Evolutionary conservation across 148 eudicot species (phyloP), one percentile per base, ranked within the genome.

Genomic region (Cornus florida): DNA sequence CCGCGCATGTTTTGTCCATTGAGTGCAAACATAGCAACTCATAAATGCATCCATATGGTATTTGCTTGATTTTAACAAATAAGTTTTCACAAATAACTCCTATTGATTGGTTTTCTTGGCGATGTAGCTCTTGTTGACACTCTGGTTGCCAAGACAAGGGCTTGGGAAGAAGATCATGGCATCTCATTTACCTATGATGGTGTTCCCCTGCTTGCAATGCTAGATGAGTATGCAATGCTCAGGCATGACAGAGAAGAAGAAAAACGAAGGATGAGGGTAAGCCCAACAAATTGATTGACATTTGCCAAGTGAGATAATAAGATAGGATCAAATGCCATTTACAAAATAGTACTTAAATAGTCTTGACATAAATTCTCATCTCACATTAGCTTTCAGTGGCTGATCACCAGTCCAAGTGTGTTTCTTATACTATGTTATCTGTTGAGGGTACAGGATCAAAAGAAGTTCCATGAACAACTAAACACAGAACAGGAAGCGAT

Each of bases 211-310:
- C 98, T 97, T 70, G 98, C 98, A 14, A 97, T 94, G 98, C 86
- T 97, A 77, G 99, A 97, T 71, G 98, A 97, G 82, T 97, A 97
- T 80, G 92, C 87, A 73, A 91, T 89, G 94, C 98, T 97, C 82
- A 92, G 99, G 86, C 95, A 91, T 9, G 99, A 94, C 75, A 92
- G 97, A 86, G 99, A 97, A 86, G 99, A 97, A 79, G 99, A 97
- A 88, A 97, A 94, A 81, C 88, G 88, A 78, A 89, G 98, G 87
- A 68, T 90, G 83, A 94, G 90, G 97, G 99, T 91, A 87, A 89
- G 92, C 70, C 65, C n/a, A n/a, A n/a, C 35, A 10, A 33, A 23
- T 38, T 35, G 31, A 23, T 22, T n/a, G 67, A 46, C 2, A 1
- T 33, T 46, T 74, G 24, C 10, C 8, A 46, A 46, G n/a, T 76